Percentiles rank a stretch among this genome's conserved stretches.
phyloP scores from a whole-genome alignment of 305 asterid species.

The Fraxinus paxiana region DNA sequence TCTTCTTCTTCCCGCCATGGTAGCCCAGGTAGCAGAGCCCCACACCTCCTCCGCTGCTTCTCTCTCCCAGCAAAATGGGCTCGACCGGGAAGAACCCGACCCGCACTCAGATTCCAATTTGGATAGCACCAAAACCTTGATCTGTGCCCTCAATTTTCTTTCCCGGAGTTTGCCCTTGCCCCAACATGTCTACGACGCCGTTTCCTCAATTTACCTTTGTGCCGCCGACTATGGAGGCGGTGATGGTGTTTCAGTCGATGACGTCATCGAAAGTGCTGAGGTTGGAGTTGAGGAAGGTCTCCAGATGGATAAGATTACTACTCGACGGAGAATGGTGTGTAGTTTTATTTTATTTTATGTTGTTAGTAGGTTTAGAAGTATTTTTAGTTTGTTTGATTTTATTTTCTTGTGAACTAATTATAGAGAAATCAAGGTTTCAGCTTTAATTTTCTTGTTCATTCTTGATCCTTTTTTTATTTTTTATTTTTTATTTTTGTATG shows the following conservation, averaged over 20 bases:
- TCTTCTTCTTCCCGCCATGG: conserved; percentile 61
- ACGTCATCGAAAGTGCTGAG: conserved; percentile 25
- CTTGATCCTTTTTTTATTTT: background rate
- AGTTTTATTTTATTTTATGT: background rate
- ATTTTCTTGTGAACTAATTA: conserved; percentile 13
- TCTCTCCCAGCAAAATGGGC: conserved; percentile 35
- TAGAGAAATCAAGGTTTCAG: background rate
- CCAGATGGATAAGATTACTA: conserved; percentile 21
- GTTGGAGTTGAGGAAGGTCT: conserved; percentile 26
- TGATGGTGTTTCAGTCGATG: conserved; percentile 21
- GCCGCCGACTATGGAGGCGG: conserved; percentile 17
- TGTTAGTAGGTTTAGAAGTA: background rate
- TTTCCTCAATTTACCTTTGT: conserved; percentile 57
- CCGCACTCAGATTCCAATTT: conserved; percentile 32
- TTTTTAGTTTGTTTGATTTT: background rate
- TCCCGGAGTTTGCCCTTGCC: conserved; percentile 93
- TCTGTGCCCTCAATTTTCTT: conserved; percentile 87
- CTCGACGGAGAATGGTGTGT: conserved; percentile 32
- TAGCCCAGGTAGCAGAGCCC: conserved; percentile 57
- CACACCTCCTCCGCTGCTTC: conserved; percentile 24
- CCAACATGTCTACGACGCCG: conserved; percentile 73
- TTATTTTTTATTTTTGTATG: background rate
- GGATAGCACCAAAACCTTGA: conserved; percentile 64
- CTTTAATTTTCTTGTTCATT: background rate
- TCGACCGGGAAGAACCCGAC: conserved; percentile 17